Base-by-base conservation (phyloP, 805 yeast species). In the Wickerhamiella occidentalis region DNA sequence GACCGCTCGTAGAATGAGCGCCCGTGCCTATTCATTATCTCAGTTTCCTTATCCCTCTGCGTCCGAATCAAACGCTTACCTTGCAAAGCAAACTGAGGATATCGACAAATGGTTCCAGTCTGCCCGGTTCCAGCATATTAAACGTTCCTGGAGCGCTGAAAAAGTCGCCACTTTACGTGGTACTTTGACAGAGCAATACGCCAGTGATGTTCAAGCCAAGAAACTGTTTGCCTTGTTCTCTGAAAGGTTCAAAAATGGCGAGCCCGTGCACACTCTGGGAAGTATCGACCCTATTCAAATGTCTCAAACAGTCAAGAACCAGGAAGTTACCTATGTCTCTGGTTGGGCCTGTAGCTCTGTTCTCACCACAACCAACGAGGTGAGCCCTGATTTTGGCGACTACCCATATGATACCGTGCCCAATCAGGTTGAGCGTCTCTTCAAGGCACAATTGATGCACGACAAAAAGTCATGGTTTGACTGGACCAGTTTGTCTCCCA, bases 341-440 rank as follows among this genome's bases (percentile, higher is more conserved):
- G 58, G 58, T 18, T 55, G 58, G 58, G 58, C 58, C 2, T 50
- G 53, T 33, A 49, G 79, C 1, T 68, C 77, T 19, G 71, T 75
- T 1, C 58, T 78, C 52, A 77, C 80, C 7, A 70, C 80, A 3
- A 78, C 82, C 2, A 74, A 77, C 57, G 83, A 79, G 55, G 80
- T 77, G 2, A 72, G 78, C 1, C 80, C 82, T 1, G 84, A 79
- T 58, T 76, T 77, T 60, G 84, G 82, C 18, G 84, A 79, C 59
- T 79, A 79, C 57, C 83, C 84, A 0, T 78, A 78, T 56, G 78
- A 78, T 55, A 79, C 84, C 0, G 81, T 79, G 1, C 84, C 84
- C n/a, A 76, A 76, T 56, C 79, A 77, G 57, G 82, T 77, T 5
- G 78, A 76, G 50, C 67, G 81, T 49, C 57, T 78, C 29, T 77